Percentiles rank a stretch among this genome's conserved stretches.
Conservation (phyloP, 495 filamentous ascomycete species). For the Aspergillus kassunensis region DNA sequence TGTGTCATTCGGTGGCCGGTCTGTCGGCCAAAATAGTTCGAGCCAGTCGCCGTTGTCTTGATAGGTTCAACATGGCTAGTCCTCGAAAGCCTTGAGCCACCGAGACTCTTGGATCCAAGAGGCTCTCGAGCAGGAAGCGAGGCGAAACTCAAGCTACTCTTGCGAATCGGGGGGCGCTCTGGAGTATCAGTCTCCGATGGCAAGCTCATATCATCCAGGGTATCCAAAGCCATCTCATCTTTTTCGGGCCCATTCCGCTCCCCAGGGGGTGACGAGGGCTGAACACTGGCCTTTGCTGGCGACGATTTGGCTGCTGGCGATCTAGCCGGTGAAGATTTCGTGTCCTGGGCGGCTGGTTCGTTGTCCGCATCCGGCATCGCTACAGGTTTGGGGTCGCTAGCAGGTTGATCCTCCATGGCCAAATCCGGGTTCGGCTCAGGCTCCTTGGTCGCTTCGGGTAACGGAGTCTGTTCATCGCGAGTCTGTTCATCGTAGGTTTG, state of each 20-base stretch:
- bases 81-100: conserved; percentile 65
- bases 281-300: conserved; percentile 18
- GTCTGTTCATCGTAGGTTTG: too few species aligned
- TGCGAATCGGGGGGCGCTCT: conserved; percentile 64
- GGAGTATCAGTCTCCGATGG: conserved; percentile 61
- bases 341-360: too few species aligned
- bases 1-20: conserved; percentile 36
- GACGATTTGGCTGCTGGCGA: conserved; percentile 15
- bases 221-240: conserved; percentile 48
- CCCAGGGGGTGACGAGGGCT: conserved; percentile 16
- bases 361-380: neutral
- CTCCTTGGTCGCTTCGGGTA: conserved; percentile 18
- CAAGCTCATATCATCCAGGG: conserved; percentile 53
- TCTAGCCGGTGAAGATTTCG: conserved; percentile 6
- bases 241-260: conserved; percentile 32
- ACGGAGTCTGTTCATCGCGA: conserved; percentile 13
- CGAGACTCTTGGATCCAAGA: conserved; percentile 73
- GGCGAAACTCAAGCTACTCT: conserved; percentile 91
- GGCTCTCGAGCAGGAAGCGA: conserved; percentile 89
- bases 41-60: conserved; percentile 38
- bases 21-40: conserved; percentile 58
- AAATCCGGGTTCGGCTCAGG: conserved; percentile 1
- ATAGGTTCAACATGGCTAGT: conserved; percentile 74
- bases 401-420: conserved; percentile 19
- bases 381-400: conserved; percentile 5